Base-by-base conservation (phyloP, 2,329 filamentous ascomycete genomes). In the Cryphonectria carpinicola region DNA sequence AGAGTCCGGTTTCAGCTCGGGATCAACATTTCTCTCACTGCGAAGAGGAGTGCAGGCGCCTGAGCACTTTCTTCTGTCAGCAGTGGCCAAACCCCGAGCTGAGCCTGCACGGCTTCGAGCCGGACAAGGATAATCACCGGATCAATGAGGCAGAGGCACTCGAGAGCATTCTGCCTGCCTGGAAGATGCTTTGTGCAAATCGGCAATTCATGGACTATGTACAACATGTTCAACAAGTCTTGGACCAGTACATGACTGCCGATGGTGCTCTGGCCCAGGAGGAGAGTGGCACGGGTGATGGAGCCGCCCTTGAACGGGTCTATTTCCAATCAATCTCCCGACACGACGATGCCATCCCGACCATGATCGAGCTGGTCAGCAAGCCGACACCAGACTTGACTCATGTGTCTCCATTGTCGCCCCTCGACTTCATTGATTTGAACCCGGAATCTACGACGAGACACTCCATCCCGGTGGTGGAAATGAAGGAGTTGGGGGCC, bases 111-210 rank as follows among this genome's bases (percentile, higher is more conserved):
- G 73, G 75, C 0, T 76, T 84, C 10, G 19, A 41, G 6, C 65
- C 72, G 1, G 72, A 71, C 3, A 67, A 69, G 1, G 75, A 80
- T 4, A 63, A 11, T 11, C 6, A 81, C 32, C 32, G 32, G 3
- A 39, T 89, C 0, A 75, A 87, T 71, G 32, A 80, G 8, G 52
- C 72, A 0, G 71, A 76, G 14, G 85, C 85, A 3, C 52, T 87
- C 1, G 73, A 78, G 0, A 74, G 76, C 0, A 75, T 89, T 19
- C 72, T 74, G 0, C 80, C 80, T 0, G 83, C 87, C 66, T 89
- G 86, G 86, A 72, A 77, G 5, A 81, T 83, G 0, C 74, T 87
- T 0, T 82, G 80, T n/a, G 79, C 82, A 6, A 89, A 89, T 61
- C 71, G 80, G 13, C 79, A 85, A 39, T 78, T 89, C 0, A 81